These are phyloP conservation scores for Aspergillus aculeatus DNA, from an alignment of 2,329 filamentous ascomycete species.

Conservation along the genomic window DNA sequence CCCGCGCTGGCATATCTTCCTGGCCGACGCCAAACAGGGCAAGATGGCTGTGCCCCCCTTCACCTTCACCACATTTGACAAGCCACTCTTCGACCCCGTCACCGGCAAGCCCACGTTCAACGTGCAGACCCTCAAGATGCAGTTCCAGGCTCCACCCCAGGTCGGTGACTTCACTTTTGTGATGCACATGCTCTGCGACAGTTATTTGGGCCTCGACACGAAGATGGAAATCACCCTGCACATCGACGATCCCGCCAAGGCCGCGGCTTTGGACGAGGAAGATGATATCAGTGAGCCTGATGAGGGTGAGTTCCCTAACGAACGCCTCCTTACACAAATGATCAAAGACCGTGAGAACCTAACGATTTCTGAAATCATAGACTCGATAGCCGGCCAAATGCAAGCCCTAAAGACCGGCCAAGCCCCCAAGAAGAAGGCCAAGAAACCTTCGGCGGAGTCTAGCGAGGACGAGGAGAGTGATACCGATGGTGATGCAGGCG, in stretches of 20 bases:
- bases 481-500: constrained; percentile 62
- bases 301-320: constrained; percentile 68
- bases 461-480: constrained; percentile 63
- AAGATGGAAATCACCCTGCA: constrained; percentile 86
- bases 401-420: constrained; percentile 73
- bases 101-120: constrained; percentile 84
- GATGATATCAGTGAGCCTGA: constrained; percentile 98
- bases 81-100: constrained; percentile 73
- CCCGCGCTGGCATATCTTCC: constrained; percentile 90
- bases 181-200: constrained; percentile 90
- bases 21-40: constrained; percentile 89
- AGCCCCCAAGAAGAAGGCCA: constrained; percentile 58
- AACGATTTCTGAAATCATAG: constrained; percentile 46
- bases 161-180: constrained; percentile 91
- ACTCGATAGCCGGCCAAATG: constrained; percentile 90
- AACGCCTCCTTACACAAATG: neutral
- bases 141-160: constrained; percentile 92
- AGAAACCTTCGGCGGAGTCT: constrained; percentile 55
- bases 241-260: constrained; percentile 86
- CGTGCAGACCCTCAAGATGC: constrained; percentile 94
- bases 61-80: constrained; percentile 89
- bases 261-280: constrained; percentile 73
- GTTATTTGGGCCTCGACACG: constrained; percentile 90
- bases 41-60: constrained; percentile 97
- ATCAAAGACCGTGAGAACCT: constrained; percentile 5